phyloP scores from a whole-genome alignment of 208 protist genomes.

The Lotmaria passim region DNA sequence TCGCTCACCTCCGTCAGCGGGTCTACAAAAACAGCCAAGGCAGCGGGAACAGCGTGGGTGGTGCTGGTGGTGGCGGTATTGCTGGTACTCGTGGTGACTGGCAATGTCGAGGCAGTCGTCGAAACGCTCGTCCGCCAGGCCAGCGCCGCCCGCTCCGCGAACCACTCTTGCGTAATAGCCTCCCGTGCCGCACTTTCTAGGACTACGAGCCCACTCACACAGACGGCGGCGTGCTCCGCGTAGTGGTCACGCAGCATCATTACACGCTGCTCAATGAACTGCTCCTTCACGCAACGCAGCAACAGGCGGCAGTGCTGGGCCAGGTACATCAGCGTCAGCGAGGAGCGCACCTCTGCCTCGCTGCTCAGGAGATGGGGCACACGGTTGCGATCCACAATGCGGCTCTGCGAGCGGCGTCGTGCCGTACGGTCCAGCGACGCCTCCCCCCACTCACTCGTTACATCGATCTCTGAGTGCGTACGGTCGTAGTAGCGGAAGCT shows the following conservation, averaged over 20 bases:
- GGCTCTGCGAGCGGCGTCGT: conserved; percentile 15
- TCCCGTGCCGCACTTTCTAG: conserved; percentile 22
- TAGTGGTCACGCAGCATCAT: conserved; percentile 43
- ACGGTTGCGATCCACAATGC: conserved; percentile 21
- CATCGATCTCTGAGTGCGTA: conserved; percentile 50
- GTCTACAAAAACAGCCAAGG: background rate
- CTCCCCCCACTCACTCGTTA: conserved; percentile 54
- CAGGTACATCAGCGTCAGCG: conserved; percentile 29
- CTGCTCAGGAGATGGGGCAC: conserved; percentile 33
- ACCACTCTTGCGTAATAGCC: conserved; percentile 16
- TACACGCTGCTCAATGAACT: conserved; percentile 43
- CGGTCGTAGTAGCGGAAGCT: conserved; percentile 35
- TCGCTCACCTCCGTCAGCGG: background rate
- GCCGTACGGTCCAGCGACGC: conserved; percentile 37
- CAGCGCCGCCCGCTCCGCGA: conserved; percentile 16
- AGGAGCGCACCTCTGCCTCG: conserved; percentile 51
- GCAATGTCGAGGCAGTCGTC: background rate
- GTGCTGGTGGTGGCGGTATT: too few species aligned
- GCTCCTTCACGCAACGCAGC: conserved; percentile 36
- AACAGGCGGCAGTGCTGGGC: conserved; percentile 27
- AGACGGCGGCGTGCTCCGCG: conserved; percentile 27
- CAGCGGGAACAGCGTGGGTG: background rate
- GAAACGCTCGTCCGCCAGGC: conserved; percentile 2
- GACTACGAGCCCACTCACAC: conserved; percentile 23
- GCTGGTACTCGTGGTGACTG: background rate